phyloP scores from a whole-genome alignment of 306 rosid species.

The Boehmeria nivea region DNA sequence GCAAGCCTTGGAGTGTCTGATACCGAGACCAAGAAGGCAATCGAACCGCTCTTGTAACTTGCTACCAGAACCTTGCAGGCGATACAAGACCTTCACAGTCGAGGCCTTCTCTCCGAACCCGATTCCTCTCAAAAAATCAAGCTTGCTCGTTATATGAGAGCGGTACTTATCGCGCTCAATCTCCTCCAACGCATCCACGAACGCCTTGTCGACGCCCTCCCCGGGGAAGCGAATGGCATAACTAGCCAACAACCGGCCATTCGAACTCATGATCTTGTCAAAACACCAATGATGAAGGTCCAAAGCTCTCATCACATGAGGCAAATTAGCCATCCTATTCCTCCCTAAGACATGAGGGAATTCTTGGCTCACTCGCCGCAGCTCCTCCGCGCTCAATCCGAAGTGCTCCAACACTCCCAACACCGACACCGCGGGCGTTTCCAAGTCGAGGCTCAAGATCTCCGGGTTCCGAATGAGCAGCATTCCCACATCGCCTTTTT shows the following conservation, averaged over 20 bases:
- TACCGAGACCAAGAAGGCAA: conserved; percentile 49
- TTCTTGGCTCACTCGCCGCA: conserved; percentile 23
- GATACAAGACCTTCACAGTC: conserved; percentile 35
- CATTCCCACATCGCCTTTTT: conserved; percentile 39
- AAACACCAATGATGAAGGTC: conserved; percentile 64
- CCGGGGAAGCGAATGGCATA: conserved; percentile 29
- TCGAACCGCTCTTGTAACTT: conserved; percentile 55
- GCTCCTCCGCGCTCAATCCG: conserved; percentile 32
- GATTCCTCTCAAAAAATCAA: conserved; percentile 49
- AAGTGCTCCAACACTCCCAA: conserved; percentile 55
- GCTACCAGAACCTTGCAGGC: conserved; percentile 42
- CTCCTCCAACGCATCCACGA: conserved; percentile 32
- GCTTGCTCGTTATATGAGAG: conserved; percentile 45
- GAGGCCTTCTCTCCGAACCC: conserved; percentile 80
- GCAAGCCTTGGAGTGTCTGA: conserved; percentile 51
- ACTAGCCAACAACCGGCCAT: conserved; percentile 34
- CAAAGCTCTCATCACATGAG: conserved; percentile 62
- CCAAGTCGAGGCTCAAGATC: conserved; percentile 47
- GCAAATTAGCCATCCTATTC: conserved; percentile 56
- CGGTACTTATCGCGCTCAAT: conserved; percentile 33
- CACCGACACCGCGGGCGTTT: conserved; percentile 36
- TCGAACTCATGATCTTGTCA: conserved; percentile 42
- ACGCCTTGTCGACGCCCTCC: conserved; percentile 35
- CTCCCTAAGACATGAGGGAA: conserved; percentile 55
- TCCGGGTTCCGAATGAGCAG: conserved; percentile 46